These are phyloP conservation scores for Sporothrix sp. DNA, from an alignment of 2,329 filamentous ascomycete species.

Conservation along the genomic window DNA sequence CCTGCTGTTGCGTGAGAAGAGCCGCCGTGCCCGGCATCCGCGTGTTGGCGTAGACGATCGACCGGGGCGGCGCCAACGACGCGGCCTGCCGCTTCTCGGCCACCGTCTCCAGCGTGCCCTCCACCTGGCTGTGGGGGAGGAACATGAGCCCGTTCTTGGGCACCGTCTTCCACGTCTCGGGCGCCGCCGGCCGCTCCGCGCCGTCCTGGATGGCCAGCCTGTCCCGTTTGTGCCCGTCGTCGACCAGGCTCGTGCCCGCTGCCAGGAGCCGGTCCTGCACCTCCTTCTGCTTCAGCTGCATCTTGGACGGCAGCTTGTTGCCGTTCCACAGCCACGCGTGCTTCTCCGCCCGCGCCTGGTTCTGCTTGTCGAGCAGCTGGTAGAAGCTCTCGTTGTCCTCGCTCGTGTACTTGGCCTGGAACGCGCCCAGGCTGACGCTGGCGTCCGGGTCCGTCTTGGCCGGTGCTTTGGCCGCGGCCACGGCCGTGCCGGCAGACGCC, in stretches of 20 bases:
- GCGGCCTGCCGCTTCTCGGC: constrained; percentile 58
- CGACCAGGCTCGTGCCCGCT: constrained; percentile 33
- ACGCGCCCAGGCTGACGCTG: constrained; percentile 71
- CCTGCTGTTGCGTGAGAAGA: neutral
- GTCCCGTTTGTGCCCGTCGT: constrained; percentile 49
- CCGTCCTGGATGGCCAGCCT: constrained; percentile 55
- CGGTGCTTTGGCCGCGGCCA: neutral
- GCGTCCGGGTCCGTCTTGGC: constrained; percentile 46
- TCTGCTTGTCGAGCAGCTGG: constrained; percentile 81
- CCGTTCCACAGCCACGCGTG: constrained; percentile 82
- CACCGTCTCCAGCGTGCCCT: constrained; percentile 50
- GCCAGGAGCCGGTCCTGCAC: constrained; percentile 44
- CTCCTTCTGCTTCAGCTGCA: constrained; percentile 59
- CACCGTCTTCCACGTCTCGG: constrained; percentile 64
- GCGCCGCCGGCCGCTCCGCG: constrained; percentile 58
- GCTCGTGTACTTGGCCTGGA: constrained; percentile 89
- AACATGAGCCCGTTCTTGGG: constrained; percentile 89
- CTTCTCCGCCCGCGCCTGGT: constrained; percentile 71
- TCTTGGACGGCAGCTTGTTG: constrained; percentile 78
- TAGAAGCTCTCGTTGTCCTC: constrained; percentile 99
- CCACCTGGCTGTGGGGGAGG: constrained; percentile 49
- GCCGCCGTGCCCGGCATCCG: constrained; percentile 50
- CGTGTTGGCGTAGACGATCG: constrained; percentile 75
- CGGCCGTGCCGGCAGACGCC: constrained; percentile 3
- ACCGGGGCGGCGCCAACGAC: constrained; percentile 66